Evolutionary conservation across 2,329 filamentous ascomycete genomes (phyloP).

Genomic region (Podosphaera xanthii): DNA sequence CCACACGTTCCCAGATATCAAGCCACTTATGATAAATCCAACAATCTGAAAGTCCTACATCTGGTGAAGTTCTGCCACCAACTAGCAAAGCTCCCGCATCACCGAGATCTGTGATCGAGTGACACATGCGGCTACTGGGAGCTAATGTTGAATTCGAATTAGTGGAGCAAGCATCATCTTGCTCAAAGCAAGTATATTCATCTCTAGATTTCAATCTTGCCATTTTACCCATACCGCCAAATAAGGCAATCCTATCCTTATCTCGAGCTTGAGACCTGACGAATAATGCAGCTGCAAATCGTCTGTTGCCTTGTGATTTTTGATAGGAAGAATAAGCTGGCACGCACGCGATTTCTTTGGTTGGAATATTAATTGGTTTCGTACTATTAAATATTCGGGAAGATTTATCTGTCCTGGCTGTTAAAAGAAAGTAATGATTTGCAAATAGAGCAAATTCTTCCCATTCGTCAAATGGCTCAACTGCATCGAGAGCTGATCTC

Average conservation of each 20-base stretch:
- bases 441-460: constrained; percentile 77
- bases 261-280: constrained; percentile 19
- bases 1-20: constrained; percentile 35
- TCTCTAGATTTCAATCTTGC: constrained; percentile 23
- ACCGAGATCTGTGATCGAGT: constrained; percentile 47
- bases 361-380: no score
- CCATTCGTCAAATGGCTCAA: constrained; percentile 89
- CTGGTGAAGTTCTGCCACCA: constrained; percentile 61
- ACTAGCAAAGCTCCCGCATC: constrained; percentile 36
- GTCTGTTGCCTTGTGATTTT: constrained; percentile 24
- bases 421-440: constrained; percentile 60
- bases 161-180: neutral
- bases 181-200: constrained; percentile 18
- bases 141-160: constrained; percentile 7
- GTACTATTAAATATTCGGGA: neutral
- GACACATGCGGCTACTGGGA: constrained; percentile 40
- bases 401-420: neutral
- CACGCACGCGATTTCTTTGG: neutral
- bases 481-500: constrained; percentile 36
- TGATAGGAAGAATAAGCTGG: constrained; percentile 19
- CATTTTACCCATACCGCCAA: constrained; percentile 18
- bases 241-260: constrained; percentile 11
- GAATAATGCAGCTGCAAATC: constrained; percentile 35
- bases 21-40: constrained; percentile 42
- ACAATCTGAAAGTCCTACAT: constrained; percentile 44